Evolutionary conservation across 2,329 filamentous ascomycete genomes (phyloP), one percentile per base, ranked within the genome.

Genomic region (Paecilomyces variotii): DNA sequence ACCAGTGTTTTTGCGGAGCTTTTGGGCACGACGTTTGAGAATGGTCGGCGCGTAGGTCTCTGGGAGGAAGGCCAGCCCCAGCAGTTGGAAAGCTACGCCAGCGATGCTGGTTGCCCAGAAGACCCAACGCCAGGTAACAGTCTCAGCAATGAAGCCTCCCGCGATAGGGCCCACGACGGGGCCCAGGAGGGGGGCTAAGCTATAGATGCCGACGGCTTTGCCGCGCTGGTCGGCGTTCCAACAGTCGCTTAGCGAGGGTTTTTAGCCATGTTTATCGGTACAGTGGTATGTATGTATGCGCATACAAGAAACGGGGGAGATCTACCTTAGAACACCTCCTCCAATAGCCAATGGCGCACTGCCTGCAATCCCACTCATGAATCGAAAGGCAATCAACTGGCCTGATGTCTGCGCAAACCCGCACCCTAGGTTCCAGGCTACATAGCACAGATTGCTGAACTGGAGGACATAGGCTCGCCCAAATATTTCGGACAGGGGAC

Each of bases 111-210:
- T 85, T 0, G 82, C 78, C 73, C 80, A 87, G 72, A 89, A 89
- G 4, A 82, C 80, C 86, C 87, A 89, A 24, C 85, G 79, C 87
- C 87, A 89, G 0, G 79, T 83, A 9, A 78, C 81, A 77, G 79
- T 34, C 63, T 84, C 70, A 1, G 81, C 76, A 27, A 87, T 82
- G 65, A 82, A 87, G 0, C 82, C 84, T 11, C 84, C 84, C 0
- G 79, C 78, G 1, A 87, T 82, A 0, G 85, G 85, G 0, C 84
- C 85, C 14, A 87, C 74, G 0, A 82, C 82, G 1, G 84, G 84
- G 0, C 84, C 85, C 0, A 87, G 77, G 1, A 87, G 73, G 0
- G 84, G 84, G 4, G 79, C 80, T 3, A 86, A 74, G 30, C 75
- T 80, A 71, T 86, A 86, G 28, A 86, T 77, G 1, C 78, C 78